Conservation (phyloP, 2,329 filamentous ascomycete genomes). For the Nemania serpens region DNA sequence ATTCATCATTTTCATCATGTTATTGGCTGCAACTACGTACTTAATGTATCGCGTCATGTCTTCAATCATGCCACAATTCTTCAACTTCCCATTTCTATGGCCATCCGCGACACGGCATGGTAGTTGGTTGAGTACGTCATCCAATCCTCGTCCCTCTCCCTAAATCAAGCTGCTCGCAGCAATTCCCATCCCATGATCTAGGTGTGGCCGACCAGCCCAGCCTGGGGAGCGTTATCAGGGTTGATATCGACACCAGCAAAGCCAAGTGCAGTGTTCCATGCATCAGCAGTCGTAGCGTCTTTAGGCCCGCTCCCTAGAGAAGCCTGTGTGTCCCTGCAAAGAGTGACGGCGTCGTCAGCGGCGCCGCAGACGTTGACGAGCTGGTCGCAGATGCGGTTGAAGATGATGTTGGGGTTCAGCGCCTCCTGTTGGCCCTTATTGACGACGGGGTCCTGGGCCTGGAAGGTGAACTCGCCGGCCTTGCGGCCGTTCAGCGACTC, state of each 20-base stretch:
- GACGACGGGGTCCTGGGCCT: slow-evolving; percentile 65
- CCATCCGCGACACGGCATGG: neutral
- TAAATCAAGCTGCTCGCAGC: neutral
- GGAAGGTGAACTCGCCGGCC: slow-evolving; percentile 68
- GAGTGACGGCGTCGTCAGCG: slow-evolving; percentile 60
- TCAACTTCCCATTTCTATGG: slow-evolving; percentile 13
- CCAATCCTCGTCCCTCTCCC: neutral
- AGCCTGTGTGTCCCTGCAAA: slow-evolving; percentile 57
- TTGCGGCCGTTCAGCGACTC: slow-evolving; percentile 61
- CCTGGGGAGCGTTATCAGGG: slow-evolving; percentile 46
- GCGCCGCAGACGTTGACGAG: slow-evolving; percentile 69
- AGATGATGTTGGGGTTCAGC: slow-evolving; percentile 75
- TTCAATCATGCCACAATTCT: neutral
- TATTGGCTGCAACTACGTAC: slow-evolving; percentile 1
- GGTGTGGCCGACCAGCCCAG: slow-evolving; percentile 45
- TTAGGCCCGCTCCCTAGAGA: slow-evolving; percentile 41
- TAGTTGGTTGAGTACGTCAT: neutral
- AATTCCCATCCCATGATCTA: neutral
- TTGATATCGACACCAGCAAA: slow-evolving; percentile 47
- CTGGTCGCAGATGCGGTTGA: slow-evolving; percentile 73
- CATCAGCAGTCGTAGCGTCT: slow-evolving; percentile 45
- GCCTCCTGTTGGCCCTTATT: slow-evolving; percentile 68
- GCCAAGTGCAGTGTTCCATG: slow-evolving; percentile 49
- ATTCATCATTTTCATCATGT: neutral
- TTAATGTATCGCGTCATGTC: slow-evolving; percentile 5